Evolutionary conservation across 2,329 filamentous ascomycete species (phyloP), one percentile per base, ranked within the genome.

Genomic region (Phoma sp.): DNA sequence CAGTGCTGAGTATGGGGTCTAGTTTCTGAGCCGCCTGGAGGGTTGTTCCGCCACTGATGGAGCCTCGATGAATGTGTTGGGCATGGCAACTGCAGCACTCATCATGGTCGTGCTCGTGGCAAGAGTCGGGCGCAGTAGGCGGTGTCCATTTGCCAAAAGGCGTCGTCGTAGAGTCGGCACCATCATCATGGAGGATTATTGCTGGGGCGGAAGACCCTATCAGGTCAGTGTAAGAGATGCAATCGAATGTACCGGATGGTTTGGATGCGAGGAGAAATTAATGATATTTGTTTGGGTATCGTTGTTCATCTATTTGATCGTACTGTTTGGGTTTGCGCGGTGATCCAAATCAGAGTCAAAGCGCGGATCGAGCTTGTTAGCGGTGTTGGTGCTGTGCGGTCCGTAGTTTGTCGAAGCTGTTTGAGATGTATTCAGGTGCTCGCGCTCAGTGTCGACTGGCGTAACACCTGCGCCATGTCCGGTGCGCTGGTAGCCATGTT

Each of bases 351-450:
- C 68, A 1, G 65, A 71, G 25, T 73, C 71, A 23, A 65, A 65
- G 22, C 69, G 62, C 1, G 69, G 71, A 39, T 73, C 70, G 9
- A 69, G 18, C 59, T 73, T 71, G 50, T 72, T 72, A 14, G 61
- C 59, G 23, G 67, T 46, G 41, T 73, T 69, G n/a, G 65, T 67
- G 37, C 51, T 57, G 57, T 73, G 70, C 8, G 69, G 62, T 2
- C 71, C 71, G 36, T 69, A 64, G 49, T 72, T 74, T 2, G 70
- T 68, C 1, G 66, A 62, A 2, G 64, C 61, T 27, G 57, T 54
- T 47, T 48, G 51, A 13, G 55, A 59, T 4, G 58, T 58, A 42
- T 67, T 69, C 48, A 61, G 41, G 23, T 59, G 61, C 47, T 71
- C 65, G 13, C 59, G 61, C n/a, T 63, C 62, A 10, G 62, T 63